Evolutionary conservation across 495 filamentous ascomycete genomes (phyloP).

Genomic region (Alectoria sarmentosa): DNA sequence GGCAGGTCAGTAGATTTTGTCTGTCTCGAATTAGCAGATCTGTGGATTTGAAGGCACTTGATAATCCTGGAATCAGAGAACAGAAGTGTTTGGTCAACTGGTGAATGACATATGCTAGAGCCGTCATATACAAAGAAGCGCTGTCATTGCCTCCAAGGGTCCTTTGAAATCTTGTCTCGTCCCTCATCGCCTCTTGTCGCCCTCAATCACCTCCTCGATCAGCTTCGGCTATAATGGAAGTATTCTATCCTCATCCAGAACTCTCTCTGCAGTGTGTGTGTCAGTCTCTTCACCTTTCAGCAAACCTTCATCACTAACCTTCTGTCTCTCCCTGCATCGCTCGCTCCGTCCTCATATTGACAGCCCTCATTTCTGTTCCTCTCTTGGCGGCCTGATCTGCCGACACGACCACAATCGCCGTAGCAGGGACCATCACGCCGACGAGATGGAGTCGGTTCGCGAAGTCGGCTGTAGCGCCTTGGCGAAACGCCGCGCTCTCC

Average conservation of each 20-base stretch:
- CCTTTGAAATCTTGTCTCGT: no score
- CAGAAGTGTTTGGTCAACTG: not conserved
- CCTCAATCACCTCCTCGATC: not conserved
- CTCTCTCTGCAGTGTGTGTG: no score
- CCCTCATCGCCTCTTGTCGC: no score
- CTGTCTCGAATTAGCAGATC: not conserved
- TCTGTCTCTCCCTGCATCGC: no score
- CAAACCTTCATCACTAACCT: no score
- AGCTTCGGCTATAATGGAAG: not conserved
- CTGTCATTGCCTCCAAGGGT: not conserved
- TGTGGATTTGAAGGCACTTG: not conserved
- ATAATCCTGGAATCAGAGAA: not conserved
- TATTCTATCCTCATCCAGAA: no score
- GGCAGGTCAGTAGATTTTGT: not conserved
- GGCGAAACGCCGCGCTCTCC: no score
- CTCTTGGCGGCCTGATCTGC: constrained; percentile 49
- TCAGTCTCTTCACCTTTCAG: no score
- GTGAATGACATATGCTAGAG: not conserved
- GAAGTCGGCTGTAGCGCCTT: constrained; percentile 60
- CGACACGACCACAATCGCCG: constrained; percentile 55
- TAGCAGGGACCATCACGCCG: constrained; percentile 66
- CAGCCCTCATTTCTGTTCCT: constrained; percentile 52
- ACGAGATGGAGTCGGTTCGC: constrained; percentile 49
- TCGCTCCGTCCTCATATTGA: no score
- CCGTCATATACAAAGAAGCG: not conserved